Evolutionary conservation across 2,329 filamentous ascomycete species (phyloP).

Genomic region (Hawksworthiomyces lignivorus): DNA sequence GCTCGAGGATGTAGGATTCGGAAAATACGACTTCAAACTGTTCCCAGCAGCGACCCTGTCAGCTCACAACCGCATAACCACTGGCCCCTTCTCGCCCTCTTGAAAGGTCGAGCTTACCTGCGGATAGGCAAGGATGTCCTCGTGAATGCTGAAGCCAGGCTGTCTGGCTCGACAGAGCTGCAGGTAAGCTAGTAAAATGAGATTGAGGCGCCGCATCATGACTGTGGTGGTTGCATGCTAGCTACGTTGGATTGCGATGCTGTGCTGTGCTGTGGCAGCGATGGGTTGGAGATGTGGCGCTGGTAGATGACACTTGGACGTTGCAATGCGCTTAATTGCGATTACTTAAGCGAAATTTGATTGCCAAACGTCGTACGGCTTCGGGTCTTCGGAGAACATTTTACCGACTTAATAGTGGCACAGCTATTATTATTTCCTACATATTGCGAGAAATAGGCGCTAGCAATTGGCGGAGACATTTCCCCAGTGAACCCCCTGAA

Average conservation of each 20-base stretch:
- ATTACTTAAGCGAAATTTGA: too few relatives aligned
- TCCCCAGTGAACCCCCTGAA: too few relatives aligned
- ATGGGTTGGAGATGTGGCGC: neutral
- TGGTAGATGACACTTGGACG: conserved; percentile 3
- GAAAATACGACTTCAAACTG: conserved; percentile 78
- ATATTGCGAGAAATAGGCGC: too few relatives aligned
- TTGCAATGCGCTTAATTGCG: too few relatives aligned
- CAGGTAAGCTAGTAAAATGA: conserved; percentile 36
- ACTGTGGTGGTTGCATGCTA: conserved; percentile 23
- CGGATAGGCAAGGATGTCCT: conserved; percentile 79
- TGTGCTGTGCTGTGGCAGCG: too few relatives aligned
- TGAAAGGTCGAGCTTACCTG: conserved; percentile 56
- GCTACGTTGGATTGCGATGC: neutral
- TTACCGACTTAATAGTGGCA: too few relatives aligned
- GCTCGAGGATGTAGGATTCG: conserved; percentile 62
- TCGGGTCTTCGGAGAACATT: too few relatives aligned
- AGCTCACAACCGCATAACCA: neutral
- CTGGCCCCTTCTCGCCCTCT: too few relatives aligned
- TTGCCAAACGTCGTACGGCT: too few relatives aligned
- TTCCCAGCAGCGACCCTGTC: neutral
- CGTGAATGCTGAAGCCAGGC: conserved; percentile 71
- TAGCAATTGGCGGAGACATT: too few relatives aligned
- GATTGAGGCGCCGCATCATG: conserved; percentile 44
- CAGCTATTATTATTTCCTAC: too few relatives aligned
- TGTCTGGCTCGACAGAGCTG: conserved; percentile 42